A percentile compares a stretch with the other conserved stretches of the same genome.
Evolutionary conservation across 208 protist genomes (phyloP).

Genomic region (Crithidia thermophila): DNA sequence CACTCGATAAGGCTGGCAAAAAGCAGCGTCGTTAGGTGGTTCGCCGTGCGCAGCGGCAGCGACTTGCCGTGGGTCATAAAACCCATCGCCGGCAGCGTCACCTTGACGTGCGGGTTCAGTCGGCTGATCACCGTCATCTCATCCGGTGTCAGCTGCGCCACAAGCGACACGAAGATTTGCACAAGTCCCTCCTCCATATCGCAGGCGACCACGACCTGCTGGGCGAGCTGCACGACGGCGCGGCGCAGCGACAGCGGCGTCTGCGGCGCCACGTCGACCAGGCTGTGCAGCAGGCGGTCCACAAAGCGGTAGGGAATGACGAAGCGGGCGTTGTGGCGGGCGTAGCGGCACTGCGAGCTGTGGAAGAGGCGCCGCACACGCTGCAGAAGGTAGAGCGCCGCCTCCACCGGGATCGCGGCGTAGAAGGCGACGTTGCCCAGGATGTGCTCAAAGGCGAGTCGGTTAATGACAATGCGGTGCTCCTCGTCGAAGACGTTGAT

Average conservation of each 20-base stretch:
- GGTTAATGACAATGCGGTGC: constrained; percentile 80
- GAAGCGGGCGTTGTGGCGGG: constrained; percentile 65
- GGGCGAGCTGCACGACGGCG: constrained; percentile 55
- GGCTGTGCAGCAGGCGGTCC: constrained; percentile 71
- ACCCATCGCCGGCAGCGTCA: constrained; percentile 44
- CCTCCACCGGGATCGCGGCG: constrained; percentile 43
- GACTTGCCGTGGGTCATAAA: constrained; percentile 24
- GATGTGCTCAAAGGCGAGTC: constrained; percentile 74
- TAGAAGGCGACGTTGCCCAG: constrained; percentile 63
- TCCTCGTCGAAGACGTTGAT: constrained; percentile 54
- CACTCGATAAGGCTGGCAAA: constrained; percentile 69
- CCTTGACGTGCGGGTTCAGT: constrained; percentile 26
- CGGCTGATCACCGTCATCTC: constrained; percentile 28
- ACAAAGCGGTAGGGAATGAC: constrained; percentile 64
- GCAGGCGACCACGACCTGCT: constrained; percentile 73
- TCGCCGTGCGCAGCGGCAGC: constrained; percentile 49
- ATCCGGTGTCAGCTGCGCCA: constrained; percentile 63
- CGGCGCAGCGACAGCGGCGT: constrained; percentile 42
- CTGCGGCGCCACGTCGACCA: constrained; percentile 37
- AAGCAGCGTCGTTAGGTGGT: constrained; percentile 52
- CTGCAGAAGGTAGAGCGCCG: constrained; percentile 55
- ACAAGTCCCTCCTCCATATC: constrained; percentile 71
- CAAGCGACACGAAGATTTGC: constrained; percentile 52
- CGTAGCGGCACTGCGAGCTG: constrained; percentile 60
- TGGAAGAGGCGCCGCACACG: constrained; percentile 57